A percentile compares a stretch with the other conserved stretches of the same genome.
phyloP scores from a whole-genome alignment of 2,329 filamentous ascomycete genomes.

The Ceratocystiopsis brevicomis region DNA sequence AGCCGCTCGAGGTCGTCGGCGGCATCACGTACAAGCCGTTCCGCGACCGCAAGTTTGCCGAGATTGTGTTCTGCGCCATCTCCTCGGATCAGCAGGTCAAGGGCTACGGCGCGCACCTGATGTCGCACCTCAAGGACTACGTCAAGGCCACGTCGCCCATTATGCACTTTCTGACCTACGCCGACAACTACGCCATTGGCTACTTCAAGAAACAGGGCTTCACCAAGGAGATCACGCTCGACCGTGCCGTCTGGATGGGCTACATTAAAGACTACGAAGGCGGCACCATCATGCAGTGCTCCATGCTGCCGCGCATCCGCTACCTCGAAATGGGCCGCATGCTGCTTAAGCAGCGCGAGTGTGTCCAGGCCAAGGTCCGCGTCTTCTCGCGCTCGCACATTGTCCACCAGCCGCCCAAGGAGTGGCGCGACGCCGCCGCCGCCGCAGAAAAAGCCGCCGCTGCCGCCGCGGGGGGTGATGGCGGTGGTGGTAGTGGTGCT shows the following conservation, averaged over 20 bases:
- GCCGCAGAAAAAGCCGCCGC: constrained; percentile 16
- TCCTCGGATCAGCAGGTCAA: constrained; percentile 97
- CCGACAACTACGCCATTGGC: constrained; percentile 95
- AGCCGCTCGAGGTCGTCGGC: constrained; percentile 84
- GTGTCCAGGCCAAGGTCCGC: constrained; percentile 83
- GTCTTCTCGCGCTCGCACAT: constrained; percentile 79
- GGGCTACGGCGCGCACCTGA: constrained; percentile 91
- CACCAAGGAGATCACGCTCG: constrained; percentile 91
- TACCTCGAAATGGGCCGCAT: constrained; percentile 88
- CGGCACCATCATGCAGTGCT: constrained; percentile 97
- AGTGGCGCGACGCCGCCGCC: constrained; percentile 48
- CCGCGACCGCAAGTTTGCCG: constrained; percentile 77
- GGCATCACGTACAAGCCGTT: constrained; percentile 95
- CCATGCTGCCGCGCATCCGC: constrained; percentile 84
- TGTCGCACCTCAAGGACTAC: constrained; percentile 96
- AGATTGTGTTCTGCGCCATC: constrained; percentile 97
- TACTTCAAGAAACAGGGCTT: constrained; percentile 99
- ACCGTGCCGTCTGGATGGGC: constrained; percentile 88
- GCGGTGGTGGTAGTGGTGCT: too few species aligned
- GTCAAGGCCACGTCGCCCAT: constrained; percentile 92
- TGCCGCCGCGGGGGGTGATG: too few species aligned
- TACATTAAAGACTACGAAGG: constrained; percentile 99
- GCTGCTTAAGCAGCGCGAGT: constrained; percentile 93
- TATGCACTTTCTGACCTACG: constrained; percentile 97
- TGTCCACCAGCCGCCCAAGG: constrained; percentile 64